These are phyloP conservation scores for Termitomyces sp. DNA, from an alignment of 768 basidiomycete species.

Conservation along the genomic window DNA sequence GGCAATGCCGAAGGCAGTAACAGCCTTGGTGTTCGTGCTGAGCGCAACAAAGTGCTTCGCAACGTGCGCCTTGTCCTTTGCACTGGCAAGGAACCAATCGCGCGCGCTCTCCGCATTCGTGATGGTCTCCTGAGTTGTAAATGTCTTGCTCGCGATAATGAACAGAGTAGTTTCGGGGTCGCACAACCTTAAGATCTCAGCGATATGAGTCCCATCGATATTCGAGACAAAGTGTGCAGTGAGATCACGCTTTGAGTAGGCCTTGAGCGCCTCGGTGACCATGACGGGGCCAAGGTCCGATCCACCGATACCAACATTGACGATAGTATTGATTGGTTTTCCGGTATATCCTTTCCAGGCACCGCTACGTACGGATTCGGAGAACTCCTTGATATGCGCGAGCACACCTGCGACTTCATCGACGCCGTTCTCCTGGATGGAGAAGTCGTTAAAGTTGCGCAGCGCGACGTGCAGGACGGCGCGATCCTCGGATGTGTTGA, in stretches of 20 bases:
- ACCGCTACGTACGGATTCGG: slow-evolving; percentile 78
- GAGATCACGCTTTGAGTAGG: slow-evolving; percentile 87
- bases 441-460: slow-evolving; percentile 71
- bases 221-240: slow-evolving; percentile 90
- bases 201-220: slow-evolving; percentile 97
- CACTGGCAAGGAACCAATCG: slow-evolving; percentile 86
- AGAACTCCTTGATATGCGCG: slow-evolving; percentile 88
- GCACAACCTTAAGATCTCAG: slow-evolving; percentile 76
- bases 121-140: slow-evolving; percentile 99
- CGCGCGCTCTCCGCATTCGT: slow-evolving; percentile 95
- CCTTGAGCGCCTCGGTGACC: slow-evolving; percentile 96
- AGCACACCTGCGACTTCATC: slow-evolving; percentile 81
- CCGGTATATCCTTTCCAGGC: slow-evolving; percentile 97
- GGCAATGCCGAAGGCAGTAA: slow-evolving; percentile 90
- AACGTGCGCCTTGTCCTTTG: slow-evolving; percentile 86
- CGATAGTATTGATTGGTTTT: slow-evolving; percentile 88
- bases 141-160: slow-evolving; percentile 98
- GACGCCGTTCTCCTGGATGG: slow-evolving; percentile 76
- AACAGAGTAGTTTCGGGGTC: slow-evolving; percentile 93
- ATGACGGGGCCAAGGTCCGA: slow-evolving; percentile 98
- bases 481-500: slow-evolving; percentile 98
- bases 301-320: slow-evolving; percentile 99
- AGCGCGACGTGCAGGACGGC: slow-evolving; percentile 95
- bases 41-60: slow-evolving; percentile 99
- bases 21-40: slow-evolving; percentile 92